Conservation (phyloP, 805 yeast genomes). For the Lachancea nothofagi region DNA sequence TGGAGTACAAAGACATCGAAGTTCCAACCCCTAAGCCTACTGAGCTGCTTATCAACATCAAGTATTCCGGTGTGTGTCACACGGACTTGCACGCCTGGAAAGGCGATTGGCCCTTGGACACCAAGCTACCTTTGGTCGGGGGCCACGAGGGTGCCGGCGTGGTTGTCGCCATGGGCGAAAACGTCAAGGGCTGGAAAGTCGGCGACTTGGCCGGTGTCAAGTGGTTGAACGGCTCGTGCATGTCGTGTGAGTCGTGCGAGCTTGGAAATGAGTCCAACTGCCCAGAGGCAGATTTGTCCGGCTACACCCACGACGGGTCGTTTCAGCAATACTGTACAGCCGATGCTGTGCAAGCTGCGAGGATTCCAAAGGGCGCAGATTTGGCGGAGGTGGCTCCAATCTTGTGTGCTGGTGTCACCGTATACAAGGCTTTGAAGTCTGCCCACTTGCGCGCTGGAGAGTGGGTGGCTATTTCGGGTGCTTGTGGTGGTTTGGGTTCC, state of each 20-base stretch:
- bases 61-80: slow-evolving; percentile 90
- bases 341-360: slow-evolving; percentile 81
- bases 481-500: slow-evolving; percentile 76
- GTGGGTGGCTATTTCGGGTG: slow-evolving; percentile 74
- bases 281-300: slow-evolving; percentile 65
- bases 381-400: slow-evolving; percentile 75
- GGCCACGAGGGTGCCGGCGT: slow-evolving; percentile 71
- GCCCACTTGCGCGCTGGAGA: slow-evolving; percentile 65
- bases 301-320: slow-evolving; percentile 86
- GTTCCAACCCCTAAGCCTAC: slow-evolving; percentile 74
- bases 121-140: slow-evolving; percentile 55
- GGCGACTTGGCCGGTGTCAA: slow-evolving; percentile 63
- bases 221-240: slow-evolving; percentile 62
- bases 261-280: slow-evolving; percentile 57
- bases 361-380: slow-evolving; percentile 67
- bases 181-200: slow-evolving; percentile 52
- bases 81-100: slow-evolving; percentile 92
- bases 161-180: slow-evolving; percentile 54
- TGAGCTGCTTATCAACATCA: slow-evolving; percentile 74
- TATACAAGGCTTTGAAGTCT: slow-evolving; percentile 82
- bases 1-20: slow-evolving; percentile 65
- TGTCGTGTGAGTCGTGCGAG: slow-evolving; percentile 57
- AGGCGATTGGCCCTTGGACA: slow-evolving; percentile 84
- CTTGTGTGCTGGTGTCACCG: slow-evolving; percentile 88
- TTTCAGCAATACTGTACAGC: slow-evolving; percentile 90